A percentile compares a stretch with the other conserved stretches of the same genome.
phyloP scores from a whole-genome alignment of 2,329 filamentous ascomycete genomes.

The Beauveria sp. region DNA sequence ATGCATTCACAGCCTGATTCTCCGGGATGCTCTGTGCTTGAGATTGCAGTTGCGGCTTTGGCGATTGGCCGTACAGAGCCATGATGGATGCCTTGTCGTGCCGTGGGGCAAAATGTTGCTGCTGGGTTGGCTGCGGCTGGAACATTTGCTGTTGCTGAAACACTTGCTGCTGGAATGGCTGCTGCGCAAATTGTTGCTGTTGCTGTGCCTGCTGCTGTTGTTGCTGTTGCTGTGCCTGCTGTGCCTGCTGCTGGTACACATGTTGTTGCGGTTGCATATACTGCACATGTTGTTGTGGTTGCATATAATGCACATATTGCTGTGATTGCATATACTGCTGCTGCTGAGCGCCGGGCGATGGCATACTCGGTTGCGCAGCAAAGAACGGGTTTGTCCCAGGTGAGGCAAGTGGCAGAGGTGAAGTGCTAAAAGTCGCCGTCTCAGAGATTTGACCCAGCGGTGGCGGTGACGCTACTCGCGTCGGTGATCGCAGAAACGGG shows the following conservation, averaged over 20 bases:
- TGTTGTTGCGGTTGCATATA: constrained; percentile 18
- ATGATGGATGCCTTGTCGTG: constrained; percentile 69
- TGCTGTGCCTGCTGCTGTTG: constrained; percentile 6
- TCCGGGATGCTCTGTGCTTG: constrained; percentile 22
- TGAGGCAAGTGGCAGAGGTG: constrained; percentile 23
- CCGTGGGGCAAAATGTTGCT: constrained; percentile 35
- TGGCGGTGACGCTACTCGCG: constrained; percentile 40
- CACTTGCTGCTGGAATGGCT: constrained; percentile 14
- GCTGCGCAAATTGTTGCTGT: constrained; percentile 22
- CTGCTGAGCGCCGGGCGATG: constrained; percentile 13
- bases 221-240: constrained; percentile 2
- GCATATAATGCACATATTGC: constrained; percentile 16
- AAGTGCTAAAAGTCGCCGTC: constrained; percentile 32
- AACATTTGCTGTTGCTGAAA: constrained; percentile 10
- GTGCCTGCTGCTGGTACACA: constrained; percentile 18
- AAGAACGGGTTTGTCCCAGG: constrained; percentile 32
- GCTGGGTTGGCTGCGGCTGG: constrained; percentile 23
- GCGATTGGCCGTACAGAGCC: constrained; percentile 61
- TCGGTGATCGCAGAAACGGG: constrained; percentile 43
- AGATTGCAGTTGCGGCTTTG: constrained; percentile 26
- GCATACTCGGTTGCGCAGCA: constrained; percentile 24
- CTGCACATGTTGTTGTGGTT: constrained; percentile 11
- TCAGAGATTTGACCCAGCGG: constrained; percentile 44
- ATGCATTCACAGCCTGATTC: constrained; percentile 19
- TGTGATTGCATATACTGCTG: constrained; percentile 23